A percentile compares a stretch with the other conserved stretches of the same genome.
Conservation (phyloP, 1,284 basidiomycete species). For the Ganoderma boninense region DNA sequence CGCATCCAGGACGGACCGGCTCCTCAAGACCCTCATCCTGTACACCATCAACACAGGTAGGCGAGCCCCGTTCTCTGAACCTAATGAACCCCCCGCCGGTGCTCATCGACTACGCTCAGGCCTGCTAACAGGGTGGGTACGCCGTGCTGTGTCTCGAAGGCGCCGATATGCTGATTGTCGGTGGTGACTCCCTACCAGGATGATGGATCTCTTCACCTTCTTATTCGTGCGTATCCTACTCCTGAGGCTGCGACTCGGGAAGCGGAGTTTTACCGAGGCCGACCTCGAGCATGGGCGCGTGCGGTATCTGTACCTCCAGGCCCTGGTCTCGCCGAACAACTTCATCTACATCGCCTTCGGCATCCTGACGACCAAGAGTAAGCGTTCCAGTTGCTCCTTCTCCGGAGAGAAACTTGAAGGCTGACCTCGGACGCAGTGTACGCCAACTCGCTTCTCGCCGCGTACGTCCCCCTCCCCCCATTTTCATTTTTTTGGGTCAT, state of each 20-base stretch:
- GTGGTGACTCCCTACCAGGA: background rate
- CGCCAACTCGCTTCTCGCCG: constrained; percentile 24
- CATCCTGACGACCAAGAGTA: constrained; percentile 20
- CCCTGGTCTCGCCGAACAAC: constrained; percentile 12
- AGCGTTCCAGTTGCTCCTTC: too few relatives aligned
- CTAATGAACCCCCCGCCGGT: background rate
- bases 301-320: constrained; percentile 1
- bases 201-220: constrained; percentile 11
- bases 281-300: background rate
- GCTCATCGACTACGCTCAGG: background rate
- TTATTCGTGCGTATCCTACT: constrained; percentile 13
- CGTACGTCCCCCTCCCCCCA: constrained; percentile 4
- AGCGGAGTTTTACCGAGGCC: background rate
- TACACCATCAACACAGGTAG: constrained; percentile 23
- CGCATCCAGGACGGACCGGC: constrained; percentile 12
- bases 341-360: constrained; percentile 19
- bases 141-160: too few relatives aligned
- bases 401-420: too few relatives aligned
- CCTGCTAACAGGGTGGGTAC: constrained; percentile 20
- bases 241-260: background rate
- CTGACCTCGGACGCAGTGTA: constrained; percentile 16
- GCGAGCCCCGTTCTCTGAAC: background rate
- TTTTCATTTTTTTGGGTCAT: too few relatives aligned
- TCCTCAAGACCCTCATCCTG: constrained; percentile 17
- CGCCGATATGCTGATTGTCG: background rate